Evolutionary conservation across 345 rosid species (phyloP).

Genomic region (Ceriops decandra): DNA sequence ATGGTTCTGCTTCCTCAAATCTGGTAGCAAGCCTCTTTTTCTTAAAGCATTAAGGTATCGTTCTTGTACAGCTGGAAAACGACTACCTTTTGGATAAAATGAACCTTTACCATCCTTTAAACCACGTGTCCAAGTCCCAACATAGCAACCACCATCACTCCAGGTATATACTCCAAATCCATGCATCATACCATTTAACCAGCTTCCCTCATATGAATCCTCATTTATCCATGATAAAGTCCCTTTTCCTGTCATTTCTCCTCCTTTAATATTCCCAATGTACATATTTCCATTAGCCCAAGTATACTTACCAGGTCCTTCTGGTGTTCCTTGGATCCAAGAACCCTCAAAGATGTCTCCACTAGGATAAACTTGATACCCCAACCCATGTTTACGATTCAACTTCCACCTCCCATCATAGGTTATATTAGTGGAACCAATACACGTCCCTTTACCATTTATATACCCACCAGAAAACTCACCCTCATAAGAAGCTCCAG

Average conservation of each 20-base stretch:
- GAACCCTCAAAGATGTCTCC: constrained; percentile 86
- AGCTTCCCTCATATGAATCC: constrained; percentile 87
- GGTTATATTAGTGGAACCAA: constrained; percentile 44
- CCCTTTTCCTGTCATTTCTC: constrained; percentile 96
- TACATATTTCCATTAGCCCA: constrained; percentile 85
- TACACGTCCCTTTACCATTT: constrained; percentile 71
- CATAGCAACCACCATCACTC: constrained; percentile 82
- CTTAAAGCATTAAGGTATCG: constrained; percentile 74
- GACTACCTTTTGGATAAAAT: constrained; percentile 77
- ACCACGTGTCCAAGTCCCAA: constrained; percentile 93
- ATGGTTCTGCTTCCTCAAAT: constrained; percentile 63
- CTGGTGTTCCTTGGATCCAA: constrained; percentile 84
- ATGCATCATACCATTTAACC: constrained; percentile 92
- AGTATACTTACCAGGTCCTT: constrained; percentile 89
- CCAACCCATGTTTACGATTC: constrained; percentile 89
- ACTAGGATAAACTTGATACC: constrained; percentile 69
- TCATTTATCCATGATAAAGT: constrained; percentile 80
- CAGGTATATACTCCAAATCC: constrained; percentile 93
- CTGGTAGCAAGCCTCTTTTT: constrained; percentile 83
- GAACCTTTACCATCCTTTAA: constrained; percentile 96
- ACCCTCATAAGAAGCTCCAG: constrained; percentile 76
- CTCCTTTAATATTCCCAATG: constrained; percentile 84
- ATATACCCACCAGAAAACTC: constrained; percentile 89
- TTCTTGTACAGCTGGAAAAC: constrained; percentile 68
- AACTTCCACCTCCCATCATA: constrained; percentile 89